Evolutionary conservation across 1,284 basidiomycete genomes (phyloP).

Genomic region (Cryptococcus maquisensis): DNA sequence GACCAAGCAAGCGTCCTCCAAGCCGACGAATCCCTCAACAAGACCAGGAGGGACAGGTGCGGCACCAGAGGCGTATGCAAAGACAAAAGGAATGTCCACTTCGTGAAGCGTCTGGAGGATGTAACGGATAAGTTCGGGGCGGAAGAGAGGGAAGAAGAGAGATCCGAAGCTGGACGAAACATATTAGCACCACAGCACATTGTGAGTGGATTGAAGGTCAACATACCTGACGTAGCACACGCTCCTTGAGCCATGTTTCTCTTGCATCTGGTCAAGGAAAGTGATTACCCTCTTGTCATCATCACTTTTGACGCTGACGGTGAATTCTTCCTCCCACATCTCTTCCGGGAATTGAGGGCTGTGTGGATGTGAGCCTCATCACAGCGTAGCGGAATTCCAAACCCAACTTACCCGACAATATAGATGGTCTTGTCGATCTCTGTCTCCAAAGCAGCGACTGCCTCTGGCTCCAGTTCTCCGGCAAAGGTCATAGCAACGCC

Average conservation of each 20-base stretch:
- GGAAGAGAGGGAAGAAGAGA: not conserved
- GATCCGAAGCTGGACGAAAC: not conserved
- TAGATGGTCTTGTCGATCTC: conserved; percentile 12
- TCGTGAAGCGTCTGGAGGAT: not conserved
- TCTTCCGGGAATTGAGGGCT: conserved; percentile 19
- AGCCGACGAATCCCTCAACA: conserved; percentile 9
- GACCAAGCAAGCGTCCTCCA: conserved; percentile 10
- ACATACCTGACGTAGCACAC: conserved; percentile 14
- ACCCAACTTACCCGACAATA: conserved; percentile 21
- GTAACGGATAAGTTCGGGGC: not conserved
- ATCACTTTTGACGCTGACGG: conserved; percentile 5
- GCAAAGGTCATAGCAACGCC: conserved; percentile 9
- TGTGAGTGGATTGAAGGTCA: no score
- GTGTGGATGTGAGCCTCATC: not conserved
- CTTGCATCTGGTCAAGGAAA: conserved; percentile 20
- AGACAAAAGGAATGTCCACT: conserved; percentile 11
- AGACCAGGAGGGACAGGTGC: conserved; percentile 9
- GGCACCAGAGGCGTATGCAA: conserved; percentile 21
- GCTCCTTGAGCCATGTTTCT: conserved; percentile 12
- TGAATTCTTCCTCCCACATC: conserved; percentile 5
- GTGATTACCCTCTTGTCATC: conserved; percentile 20
- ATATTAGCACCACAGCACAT: no score
- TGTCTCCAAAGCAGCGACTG: conserved; percentile 8
- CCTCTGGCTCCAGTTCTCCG: conserved; percentile 15
- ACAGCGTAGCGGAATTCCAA: not conserved